A percentile compares a stretch with the other conserved stretches of the same genome.
phyloP scores from a whole-genome alignment of 2,329 filamentous ascomycete genomes.

The Ophiostoma pallidulum region DNA sequence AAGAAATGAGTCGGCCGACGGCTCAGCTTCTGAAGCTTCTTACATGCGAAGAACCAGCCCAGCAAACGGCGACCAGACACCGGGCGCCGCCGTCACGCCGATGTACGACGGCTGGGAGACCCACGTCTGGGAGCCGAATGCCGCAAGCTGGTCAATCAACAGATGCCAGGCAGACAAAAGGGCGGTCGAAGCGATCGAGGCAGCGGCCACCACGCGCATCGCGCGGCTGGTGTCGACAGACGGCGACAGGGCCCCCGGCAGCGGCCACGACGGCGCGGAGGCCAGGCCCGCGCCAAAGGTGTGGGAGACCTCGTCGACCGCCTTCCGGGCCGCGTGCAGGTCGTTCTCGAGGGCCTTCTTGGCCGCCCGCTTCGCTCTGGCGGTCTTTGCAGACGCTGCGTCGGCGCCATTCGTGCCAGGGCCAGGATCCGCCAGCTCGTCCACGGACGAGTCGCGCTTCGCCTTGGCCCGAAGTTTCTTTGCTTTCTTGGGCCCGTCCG shows the following conservation, averaged over 20 bases:
- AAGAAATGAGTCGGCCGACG: too few relatives aligned
- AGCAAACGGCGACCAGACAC: background rate
- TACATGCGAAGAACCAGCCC: conserved; percentile 8
- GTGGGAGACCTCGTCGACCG: background rate
- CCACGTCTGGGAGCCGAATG: background rate
- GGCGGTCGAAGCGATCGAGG: background rate
- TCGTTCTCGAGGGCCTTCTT: background rate
- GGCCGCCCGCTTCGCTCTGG: background rate
- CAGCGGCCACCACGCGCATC: background rate
- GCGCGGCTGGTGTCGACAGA: conserved; percentile 3
- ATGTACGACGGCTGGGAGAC: background rate
- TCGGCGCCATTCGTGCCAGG: background rate
- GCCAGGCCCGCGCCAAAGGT: background rate
- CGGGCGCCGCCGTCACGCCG: background rate
- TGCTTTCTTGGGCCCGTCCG: background rate
- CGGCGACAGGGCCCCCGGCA: conserved; percentile 11
- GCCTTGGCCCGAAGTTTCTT: background rate
- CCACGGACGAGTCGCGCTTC: background rate
- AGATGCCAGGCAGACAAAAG: background rate
- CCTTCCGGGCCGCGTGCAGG: background rate
- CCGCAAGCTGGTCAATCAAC: background rate
- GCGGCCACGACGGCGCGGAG: background rate
- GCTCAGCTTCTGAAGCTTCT: too few relatives aligned
- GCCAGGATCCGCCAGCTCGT: too few relatives aligned
- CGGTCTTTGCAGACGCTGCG: background rate